Evolutionary conservation across 1,139 yeast species (phyloP).

Genomic region (Meyerozyma carpophila): DNA sequence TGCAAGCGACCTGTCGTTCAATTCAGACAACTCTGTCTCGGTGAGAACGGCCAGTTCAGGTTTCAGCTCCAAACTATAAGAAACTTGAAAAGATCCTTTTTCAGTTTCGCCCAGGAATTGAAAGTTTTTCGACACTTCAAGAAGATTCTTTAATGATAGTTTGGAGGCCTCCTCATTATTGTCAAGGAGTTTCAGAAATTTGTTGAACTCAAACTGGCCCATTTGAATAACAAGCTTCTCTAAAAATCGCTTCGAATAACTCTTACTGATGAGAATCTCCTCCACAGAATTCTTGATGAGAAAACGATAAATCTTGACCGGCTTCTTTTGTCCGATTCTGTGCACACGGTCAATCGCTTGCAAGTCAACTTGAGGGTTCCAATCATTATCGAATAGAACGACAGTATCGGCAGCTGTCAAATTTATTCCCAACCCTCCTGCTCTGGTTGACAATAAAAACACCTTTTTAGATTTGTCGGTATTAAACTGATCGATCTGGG

Average conservation of each 20-base stretch:
- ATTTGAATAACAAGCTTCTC: slow-evolving; percentile 80
- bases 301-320: slow-evolving; percentile 76
- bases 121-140: slow-evolving; percentile 24
- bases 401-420: slow-evolving; percentile 86
- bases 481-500: slow-evolving; percentile 53
- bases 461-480: slow-evolving; percentile 28
- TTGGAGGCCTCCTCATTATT: slow-evolving; percentile 11
- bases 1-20: slow-evolving; percentile 47
- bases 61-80: slow-evolving; percentile 6
- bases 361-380: slow-evolving; percentile 96
- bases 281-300: slow-evolving; percentile 78
- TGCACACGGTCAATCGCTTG: slow-evolving; percentile 97
- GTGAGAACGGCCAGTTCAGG: slow-evolving; percentile 10
- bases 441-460: slow-evolving; percentile 80
- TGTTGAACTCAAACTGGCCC: slow-evolving; percentile 66
- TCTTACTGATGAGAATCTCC: slow-evolving; percentile 69
- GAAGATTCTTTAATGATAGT: slow-evolving; percentile 20
- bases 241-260: slow-evolving; percentile 71
- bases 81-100: slow-evolving; percentile 7
- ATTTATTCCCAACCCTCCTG: slow-evolving; percentile 93
- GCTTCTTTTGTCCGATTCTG: slow-evolving; percentile 82
- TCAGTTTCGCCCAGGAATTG: slow-evolving; percentile 10
- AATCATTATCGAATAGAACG: slow-evolving; percentile 83
- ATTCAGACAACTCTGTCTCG: slow-evolving; percentile 43
- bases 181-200: slow-evolving; percentile 21